These are phyloP conservation scores for Phytophthora pseudosyringae DNA, from an alignment of 352 stramenopile species.

Conservation along the genomic window DNA sequence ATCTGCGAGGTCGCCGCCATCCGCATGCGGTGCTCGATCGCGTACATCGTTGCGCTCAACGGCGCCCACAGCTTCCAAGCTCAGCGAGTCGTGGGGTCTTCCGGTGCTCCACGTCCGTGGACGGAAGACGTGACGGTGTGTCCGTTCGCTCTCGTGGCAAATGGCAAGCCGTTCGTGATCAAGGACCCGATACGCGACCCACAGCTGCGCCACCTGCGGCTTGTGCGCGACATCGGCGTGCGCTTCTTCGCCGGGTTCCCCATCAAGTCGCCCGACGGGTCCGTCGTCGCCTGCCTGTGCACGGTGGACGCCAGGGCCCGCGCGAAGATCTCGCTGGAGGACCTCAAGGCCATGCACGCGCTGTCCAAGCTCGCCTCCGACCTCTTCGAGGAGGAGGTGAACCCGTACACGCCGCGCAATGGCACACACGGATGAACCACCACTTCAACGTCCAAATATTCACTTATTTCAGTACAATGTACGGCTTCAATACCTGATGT, in stretches of 20 bases:
- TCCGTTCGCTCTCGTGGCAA: slow-evolving; percentile 31
- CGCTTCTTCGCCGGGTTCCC: slow-evolving; percentile 69
- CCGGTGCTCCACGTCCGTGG: slow-evolving; percentile 19
- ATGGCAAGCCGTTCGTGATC: slow-evolving; percentile 50
- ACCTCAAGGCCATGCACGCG: slow-evolving; percentile 51
- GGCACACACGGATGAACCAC: slow-evolving; percentile 14
- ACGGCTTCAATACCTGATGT: neutral
- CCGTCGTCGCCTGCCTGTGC: slow-evolving; percentile 50
- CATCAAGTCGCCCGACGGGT: slow-evolving; percentile 36
- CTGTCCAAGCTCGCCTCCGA: slow-evolving; percentile 67
- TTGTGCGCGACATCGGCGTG: slow-evolving; percentile 48
- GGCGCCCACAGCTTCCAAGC: slow-evolving; percentile 21
- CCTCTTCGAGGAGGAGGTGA: slow-evolving; percentile 49
- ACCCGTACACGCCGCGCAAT: slow-evolving; percentile 43
- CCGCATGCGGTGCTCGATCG: slow-evolving; percentile 51
- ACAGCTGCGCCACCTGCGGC: slow-evolving; percentile 40
- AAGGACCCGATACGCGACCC: slow-evolving; percentile 45
- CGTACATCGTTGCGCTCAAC: slow-evolving; percentile 52
- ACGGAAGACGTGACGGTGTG: slow-evolving; percentile 27
- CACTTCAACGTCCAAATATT: slow-evolving; percentile 23
- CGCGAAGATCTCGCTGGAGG: slow-evolving; percentile 45
- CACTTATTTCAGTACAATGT: slow-evolving; percentile 7
- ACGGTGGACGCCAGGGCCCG: slow-evolving; percentile 37
- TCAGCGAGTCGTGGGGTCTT: slow-evolving; percentile 50
- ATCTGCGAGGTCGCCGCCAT: slow-evolving; percentile 64